A percentile compares a stretch with the other conserved stretches of the same genome.
phyloP scores from a whole-genome alignment of 2,329 filamentous ascomycete genomes.

The Boeremia lycopersici region DNA sequence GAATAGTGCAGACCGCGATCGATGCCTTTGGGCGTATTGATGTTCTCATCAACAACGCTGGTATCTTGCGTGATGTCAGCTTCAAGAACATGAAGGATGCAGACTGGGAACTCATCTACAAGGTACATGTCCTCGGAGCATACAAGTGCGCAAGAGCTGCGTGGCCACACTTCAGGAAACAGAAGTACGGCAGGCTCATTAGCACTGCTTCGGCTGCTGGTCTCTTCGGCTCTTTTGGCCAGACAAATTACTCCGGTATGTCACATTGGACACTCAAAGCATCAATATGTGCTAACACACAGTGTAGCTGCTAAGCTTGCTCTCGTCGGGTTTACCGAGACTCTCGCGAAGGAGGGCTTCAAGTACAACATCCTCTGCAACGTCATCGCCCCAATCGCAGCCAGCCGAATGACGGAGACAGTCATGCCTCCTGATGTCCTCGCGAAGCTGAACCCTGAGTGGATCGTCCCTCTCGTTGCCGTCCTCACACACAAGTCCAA shows the following conservation, averaged over 20 bases:
- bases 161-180: conserved; percentile 97
- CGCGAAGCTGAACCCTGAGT: conserved; percentile 84
- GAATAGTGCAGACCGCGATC: conserved; percentile 89
- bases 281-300: conserved; percentile 28
- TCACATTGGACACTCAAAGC: background rate
- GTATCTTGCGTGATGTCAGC: conserved; percentile 91
- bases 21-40: conserved; percentile 85
- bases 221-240: conserved; percentile 93
- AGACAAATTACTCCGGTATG: conserved; percentile 87
- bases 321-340: conserved; percentile 96
- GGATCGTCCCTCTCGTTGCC: conserved; percentile 92
- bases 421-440: conserved; percentile 94
- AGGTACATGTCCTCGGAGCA: conserved; percentile 88
- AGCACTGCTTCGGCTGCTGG: conserved; percentile 97
- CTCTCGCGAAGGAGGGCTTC: conserved; percentile 91
- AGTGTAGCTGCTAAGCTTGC: conserved; percentile 82
- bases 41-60: conserved; percentile 96
- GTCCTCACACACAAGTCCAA: conserved; percentile 86
- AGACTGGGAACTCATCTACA: conserved; percentile 95
- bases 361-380: conserved; percentile 99
- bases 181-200: conserved; percentile 96
- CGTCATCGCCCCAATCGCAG: conserved; percentile 93
- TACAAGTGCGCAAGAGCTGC: conserved; percentile 96
- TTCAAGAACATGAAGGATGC: conserved; percentile 99
- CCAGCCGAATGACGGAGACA: conserved; percentile 93